phyloP scores from a whole-genome alignment of 75 land plant genomes.

The Sequoiadendron giganteum region DNA sequence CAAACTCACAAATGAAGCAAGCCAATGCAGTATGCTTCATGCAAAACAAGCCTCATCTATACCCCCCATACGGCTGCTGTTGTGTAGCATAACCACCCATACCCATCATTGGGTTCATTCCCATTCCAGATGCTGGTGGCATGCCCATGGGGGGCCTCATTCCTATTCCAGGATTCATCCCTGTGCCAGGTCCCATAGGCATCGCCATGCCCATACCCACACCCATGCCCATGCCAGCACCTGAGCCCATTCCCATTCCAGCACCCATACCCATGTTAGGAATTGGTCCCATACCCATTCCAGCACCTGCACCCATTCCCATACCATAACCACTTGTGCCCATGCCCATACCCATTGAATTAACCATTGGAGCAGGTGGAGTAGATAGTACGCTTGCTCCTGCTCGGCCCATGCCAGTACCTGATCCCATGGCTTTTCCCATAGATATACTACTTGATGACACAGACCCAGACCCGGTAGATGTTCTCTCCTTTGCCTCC shows the following conservation, averaged over 20 bases:
- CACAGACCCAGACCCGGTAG: conserved; percentile 22
- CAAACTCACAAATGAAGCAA: neutral
- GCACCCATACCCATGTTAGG: conserved; percentile 30
- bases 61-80: conserved; percentile 58
- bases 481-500: conserved; percentile 38
- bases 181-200: conserved; percentile 44
- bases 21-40: neutral
- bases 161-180: conserved; percentile 13
- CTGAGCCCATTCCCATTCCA: conserved; percentile 17
- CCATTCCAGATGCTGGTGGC: conserved; percentile 53
- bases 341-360: conserved; percentile 36
- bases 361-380: conserved; percentile 50
- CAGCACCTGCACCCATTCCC: conserved; percentile 33
- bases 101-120: conserved; percentile 54
- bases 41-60: conserved; percentile 25
- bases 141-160: conserved; percentile 37
- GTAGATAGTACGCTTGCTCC: conserved; percentile 69
- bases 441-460: conserved; percentile 45
- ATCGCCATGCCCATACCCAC: conserved; percentile 32
- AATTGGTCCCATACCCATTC: conserved; percentile 16
- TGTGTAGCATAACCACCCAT: conserved; percentile 51
- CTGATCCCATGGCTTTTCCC: conserved; percentile 99
- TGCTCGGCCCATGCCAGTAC: conserved; percentile 90
- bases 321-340: conserved; percentile 25
- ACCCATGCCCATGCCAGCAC: conserved; percentile 21